These are phyloP conservation scores for Eucalyptus caleyi DNA, from an alignment of 345 rosid genomes.

Conservation along the genomic window DNA sequence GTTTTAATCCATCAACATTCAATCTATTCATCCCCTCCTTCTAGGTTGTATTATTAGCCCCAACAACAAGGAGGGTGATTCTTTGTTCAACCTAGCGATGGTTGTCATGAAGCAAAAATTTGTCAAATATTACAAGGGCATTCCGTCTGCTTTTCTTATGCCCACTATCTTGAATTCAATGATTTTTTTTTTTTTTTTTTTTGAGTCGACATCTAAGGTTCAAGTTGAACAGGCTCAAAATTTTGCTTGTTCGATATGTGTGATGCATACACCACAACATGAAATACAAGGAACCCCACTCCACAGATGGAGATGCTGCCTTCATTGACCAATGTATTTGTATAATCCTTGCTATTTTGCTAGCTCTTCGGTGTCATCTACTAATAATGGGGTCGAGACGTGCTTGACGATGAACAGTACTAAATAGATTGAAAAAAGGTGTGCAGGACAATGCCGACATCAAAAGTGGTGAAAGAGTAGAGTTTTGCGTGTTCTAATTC, in stretches of 20 bases:
- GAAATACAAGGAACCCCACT: too few relatives aligned
- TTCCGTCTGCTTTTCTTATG: not conserved
- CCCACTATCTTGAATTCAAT: not conserved
- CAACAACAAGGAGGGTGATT: not conserved
- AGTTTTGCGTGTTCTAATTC: not conserved
- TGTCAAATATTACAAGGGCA: not conserved
- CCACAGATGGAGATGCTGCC: not conserved
- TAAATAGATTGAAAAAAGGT: not conserved
- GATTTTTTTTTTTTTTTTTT: too few relatives aligned
- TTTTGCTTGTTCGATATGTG: not conserved
- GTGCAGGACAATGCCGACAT: not conserved
- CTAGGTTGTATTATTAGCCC: too few relatives aligned
- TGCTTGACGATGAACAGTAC: not conserved
- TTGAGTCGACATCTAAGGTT: too few relatives aligned
- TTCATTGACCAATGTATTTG: not conserved
- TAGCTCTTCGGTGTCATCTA: not conserved
- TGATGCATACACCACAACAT: not conserved
- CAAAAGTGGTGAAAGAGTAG: not conserved
- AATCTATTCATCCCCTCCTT: too few relatives aligned
- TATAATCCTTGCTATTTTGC: not conserved
- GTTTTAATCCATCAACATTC: too few relatives aligned
- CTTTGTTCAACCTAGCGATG: not conserved
- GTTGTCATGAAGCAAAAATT: not conserved
- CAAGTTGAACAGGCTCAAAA: not conserved
- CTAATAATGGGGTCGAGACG: not conserved